Base-by-base conservation (phyloP, 2,329 filamentous ascomycete species). In the Penicillium sp. region DNA sequence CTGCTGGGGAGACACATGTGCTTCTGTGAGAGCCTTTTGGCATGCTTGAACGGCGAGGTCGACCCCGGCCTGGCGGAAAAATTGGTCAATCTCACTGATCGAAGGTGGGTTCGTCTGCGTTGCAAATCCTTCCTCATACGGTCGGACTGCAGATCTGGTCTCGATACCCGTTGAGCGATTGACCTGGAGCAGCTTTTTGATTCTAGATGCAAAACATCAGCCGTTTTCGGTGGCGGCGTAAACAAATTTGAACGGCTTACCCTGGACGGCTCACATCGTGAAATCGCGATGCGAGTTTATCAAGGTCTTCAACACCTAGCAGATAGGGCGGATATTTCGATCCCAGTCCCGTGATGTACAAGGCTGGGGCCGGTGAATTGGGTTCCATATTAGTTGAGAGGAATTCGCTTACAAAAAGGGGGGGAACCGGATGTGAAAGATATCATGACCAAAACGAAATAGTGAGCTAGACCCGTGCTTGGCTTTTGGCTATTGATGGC, bases 291-390 rank as follows among this genome's bases (percentile, higher is more conserved):
- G 31, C 40, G 6, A 53, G 8, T 19, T 53, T 8, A 7, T 53
- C 50, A 17, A 53, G 29, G 5, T 45, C 31, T 4, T 45, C n/a
- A 8, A 41, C 31, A 2, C 27, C 21, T 17, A 53, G 15, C 15
- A 45, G 9, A 37, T 53, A 53, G 2, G 40, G 50, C 4, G 50
- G 50, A 25, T 53, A 53, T 45, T 53, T 31, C 4, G 50, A 53
- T 27, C 50, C 50, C 6, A 53, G 21, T n/a, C 50, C 50, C 5
- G 29, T 53, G 29, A 53, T 53, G 17, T 53, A 53, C 19, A 53
- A 29, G 29, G n/a, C 50, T 21, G 48, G 48, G 6, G 35, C 9
- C 6, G 10, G 33, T 21, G 37, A 33, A 12, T 33, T 42, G 12
- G 25, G 7, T 9, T 19, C 6, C 49, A 51, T 51, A n/a, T 25